Evolutionary conservation across 495 filamentous ascomycete genomes (phyloP).

Genomic region (Aspergillus conjunctus): DNA sequence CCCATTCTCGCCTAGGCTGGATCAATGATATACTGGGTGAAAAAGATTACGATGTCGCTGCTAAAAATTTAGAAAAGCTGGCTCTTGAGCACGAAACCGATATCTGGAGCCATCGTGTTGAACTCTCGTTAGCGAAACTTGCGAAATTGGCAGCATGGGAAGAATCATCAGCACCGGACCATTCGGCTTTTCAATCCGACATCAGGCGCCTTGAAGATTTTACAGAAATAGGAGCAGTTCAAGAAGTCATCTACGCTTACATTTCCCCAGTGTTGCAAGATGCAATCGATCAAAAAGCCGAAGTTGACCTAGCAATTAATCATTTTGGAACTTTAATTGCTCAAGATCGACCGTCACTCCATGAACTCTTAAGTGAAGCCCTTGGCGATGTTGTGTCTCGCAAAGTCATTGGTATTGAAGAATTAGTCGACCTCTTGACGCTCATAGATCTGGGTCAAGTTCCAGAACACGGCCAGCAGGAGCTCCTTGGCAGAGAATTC

Average conservation of each 20-base stretch:
- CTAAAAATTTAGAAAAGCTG: conserved; percentile 62
- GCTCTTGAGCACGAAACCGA: conserved; percentile 69
- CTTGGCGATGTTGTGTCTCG: conserved; percentile 67
- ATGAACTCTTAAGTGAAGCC: conserved; percentile 62
- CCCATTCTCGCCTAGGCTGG: conserved; percentile 81
- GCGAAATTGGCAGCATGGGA: conserved; percentile 64
- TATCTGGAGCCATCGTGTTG: conserved; percentile 86
- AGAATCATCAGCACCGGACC: conserved; percentile 26
- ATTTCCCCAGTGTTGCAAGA: conserved; percentile 58
- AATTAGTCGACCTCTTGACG: conserved; percentile 81
- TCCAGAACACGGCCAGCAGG: conserved; percentile 37
- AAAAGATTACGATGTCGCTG: conserved; percentile 70
- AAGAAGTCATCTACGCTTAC: conserved; percentile 69
- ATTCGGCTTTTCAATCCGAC: conserved; percentile 34
- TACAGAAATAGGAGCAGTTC: conserved; percentile 67
- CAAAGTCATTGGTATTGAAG: conserved; percentile 63
- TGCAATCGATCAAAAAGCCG: conserved; percentile 77
- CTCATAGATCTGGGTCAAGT: conserved; percentile 54
- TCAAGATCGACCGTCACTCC: conserved; percentile 63
- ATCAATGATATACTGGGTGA: conserved; percentile 84
- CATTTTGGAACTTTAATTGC: conserved; percentile 59
- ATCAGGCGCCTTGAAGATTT: conserved; percentile 58
- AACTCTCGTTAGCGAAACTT: conserved; percentile 86
- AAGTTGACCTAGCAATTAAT: conserved; percentile 71
- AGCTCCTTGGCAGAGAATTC: conserved; percentile 58